Conservation (phyloP, 179 eudicot species). For the Beta lomatogona region DNA sequence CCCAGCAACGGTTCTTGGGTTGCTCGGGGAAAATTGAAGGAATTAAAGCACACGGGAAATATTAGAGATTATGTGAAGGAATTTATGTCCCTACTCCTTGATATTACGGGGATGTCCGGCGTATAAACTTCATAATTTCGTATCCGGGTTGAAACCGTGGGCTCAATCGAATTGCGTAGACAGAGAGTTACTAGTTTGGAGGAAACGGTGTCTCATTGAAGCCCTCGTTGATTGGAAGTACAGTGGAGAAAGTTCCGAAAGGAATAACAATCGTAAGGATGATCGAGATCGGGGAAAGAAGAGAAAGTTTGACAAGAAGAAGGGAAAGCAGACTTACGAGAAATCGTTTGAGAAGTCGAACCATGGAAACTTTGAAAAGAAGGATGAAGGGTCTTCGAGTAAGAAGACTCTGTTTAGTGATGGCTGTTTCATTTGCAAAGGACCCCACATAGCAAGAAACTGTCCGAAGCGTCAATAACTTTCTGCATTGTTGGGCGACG, state of each 20-base stretch:
- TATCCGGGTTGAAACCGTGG: neutral
- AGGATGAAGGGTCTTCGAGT: too few species aligned
- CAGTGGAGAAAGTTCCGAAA: neutral
- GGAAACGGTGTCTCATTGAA: neutral
- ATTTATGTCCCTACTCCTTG: neutral
- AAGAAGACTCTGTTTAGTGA: too few species aligned
- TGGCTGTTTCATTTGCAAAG: too few species aligned
- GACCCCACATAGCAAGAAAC: too few species aligned
- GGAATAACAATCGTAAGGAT: neutral
- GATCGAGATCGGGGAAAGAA: neutral
- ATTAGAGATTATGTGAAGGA: neutral
- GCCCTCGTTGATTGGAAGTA: neutral
- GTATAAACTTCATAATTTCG: neutral
- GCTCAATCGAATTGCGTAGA: neutral
- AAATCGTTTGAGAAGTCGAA: neutral
- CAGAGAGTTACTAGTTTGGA: neutral
- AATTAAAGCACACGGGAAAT: neutral
- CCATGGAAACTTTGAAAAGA: too few species aligned
- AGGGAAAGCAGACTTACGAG: neutral
- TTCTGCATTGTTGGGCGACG: too few species aligned
- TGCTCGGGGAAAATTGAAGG: neutral
- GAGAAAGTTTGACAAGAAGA: neutral
- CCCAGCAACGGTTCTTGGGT: neutral
- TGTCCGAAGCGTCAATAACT: too few species aligned
- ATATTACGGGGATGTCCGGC: neutral